Evolutionary conservation across 345 rosid species (phyloP).

Genomic region (Sisymbrium altissimum): DNA sequence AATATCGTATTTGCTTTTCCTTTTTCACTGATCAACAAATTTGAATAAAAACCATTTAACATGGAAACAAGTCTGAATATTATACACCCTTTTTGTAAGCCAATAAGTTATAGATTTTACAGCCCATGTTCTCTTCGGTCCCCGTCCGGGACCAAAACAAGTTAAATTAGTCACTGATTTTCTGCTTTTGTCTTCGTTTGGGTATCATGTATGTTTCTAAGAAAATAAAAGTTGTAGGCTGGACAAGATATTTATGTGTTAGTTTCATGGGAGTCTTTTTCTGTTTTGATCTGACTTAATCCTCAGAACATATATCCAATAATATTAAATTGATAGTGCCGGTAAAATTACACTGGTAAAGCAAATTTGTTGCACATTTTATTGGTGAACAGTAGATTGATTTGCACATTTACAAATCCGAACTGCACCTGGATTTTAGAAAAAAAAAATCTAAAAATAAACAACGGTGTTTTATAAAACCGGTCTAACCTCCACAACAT

Average conservation of each 20-base stretch:
- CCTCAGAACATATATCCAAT: not conserved
- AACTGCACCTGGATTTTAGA: no score
- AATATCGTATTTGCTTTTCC: not conserved
- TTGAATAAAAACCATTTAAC: not conserved
- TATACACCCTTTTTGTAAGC: not conserved
- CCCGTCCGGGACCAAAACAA: slow-evolving; percentile 10
- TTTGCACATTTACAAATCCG: no score
- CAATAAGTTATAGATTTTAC: not conserved
- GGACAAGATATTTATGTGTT: not conserved
- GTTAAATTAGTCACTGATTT: not conserved
- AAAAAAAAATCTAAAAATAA: no score
- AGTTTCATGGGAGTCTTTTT: not conserved
- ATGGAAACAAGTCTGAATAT: not conserved
- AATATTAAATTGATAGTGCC: not conserved
- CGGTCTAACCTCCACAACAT: no score
- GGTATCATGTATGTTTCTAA: not conserved
- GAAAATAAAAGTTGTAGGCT: not conserved
- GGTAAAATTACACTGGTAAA: no score
- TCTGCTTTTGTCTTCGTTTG: slow-evolving; percentile 1
- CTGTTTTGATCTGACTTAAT: not conserved
- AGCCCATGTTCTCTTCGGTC: not conserved
- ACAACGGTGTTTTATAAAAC: no score
- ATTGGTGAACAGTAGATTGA: not conserved
- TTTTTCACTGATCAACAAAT: not conserved
- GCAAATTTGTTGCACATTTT: not conserved